Evolutionary conservation across 495 filamentous ascomycete genomes (phyloP), one percentile per base, ranked within the genome.

Genomic region (Daldinia loculata): DNA sequence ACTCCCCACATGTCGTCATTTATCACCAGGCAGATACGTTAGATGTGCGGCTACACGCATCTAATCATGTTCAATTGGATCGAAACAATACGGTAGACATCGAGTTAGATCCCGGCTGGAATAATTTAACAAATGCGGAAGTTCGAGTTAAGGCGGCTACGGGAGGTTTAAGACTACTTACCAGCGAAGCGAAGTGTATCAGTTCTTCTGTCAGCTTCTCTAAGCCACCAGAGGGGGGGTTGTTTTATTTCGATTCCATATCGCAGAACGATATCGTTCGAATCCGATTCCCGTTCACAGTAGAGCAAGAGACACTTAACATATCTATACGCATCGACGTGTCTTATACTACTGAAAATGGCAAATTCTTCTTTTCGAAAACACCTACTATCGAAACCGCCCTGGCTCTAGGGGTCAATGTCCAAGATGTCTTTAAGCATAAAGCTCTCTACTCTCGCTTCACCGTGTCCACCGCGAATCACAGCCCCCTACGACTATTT

Each of bases 351-450:
- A 98, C 95, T 0, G 84, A 89, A 5, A 80, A 86, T 14, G 93
- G 93, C 1, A 81, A 78, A 32, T 98, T 95, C 70, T 81, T 84
- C 58, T 97, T 91, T 74, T 86, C 88, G 2, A 84, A 86, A 53
- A 88, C 86, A 24, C 84, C 84, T 11, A 84, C 85, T n/a, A 81
- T 93, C 26, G 86, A 89, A 1, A 90, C 92, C 6, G 81, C 87
- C 17, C 82, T 98, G 11, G 92, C 93, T 0, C 86, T 99, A 41
- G 93, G 93, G 17, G 95, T 99, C 66, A 98, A 98, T 69, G 95
- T 99, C 41, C 93, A 98, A 72, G 96, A 99, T 71, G 88, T 93
- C 39, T 99, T 99, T 84, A 96, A 96, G 77, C 86, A 92, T 57
- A 80, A 89, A 30, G 83, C 89, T 1, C 85, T 98, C 0, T 95